These are phyloP conservation scores for Exophiala calicioides DNA, from an alignment of 2,329 filamentous ascomycete species.

Conservation along the genomic window DNA sequence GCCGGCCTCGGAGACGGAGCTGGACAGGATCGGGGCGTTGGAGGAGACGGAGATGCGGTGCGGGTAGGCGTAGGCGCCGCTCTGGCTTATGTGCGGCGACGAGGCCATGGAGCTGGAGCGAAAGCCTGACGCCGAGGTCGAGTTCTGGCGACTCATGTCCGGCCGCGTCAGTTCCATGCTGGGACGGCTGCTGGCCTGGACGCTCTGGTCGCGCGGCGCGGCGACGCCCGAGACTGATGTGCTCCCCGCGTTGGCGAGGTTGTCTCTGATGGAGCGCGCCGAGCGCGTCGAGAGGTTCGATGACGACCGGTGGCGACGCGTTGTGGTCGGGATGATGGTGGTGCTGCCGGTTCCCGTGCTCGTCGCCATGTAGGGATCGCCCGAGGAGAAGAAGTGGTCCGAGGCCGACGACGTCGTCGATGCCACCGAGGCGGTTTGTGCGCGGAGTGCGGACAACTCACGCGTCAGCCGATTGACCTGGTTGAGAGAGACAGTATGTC, in stretches of 20 bases:
- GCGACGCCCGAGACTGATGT: constrained; percentile 45
- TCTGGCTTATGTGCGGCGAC: constrained; percentile 22
- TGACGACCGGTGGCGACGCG: constrained; percentile 58
- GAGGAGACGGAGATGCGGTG: constrained; percentile 27
- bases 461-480: constrained; percentile 91
- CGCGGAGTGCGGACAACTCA: constrained; percentile 80
- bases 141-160: constrained; percentile 46
- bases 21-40: constrained; percentile 3
- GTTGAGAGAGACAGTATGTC: background rate
- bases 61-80: constrained; percentile 14
- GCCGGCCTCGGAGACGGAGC: constrained; percentile 1
- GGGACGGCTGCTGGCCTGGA: constrained; percentile 24
- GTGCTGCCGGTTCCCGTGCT: constrained; percentile 46
- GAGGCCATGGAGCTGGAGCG: constrained; percentile 20
- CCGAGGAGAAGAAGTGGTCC: constrained; percentile 45
- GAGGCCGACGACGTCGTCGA: constrained; percentile 62
- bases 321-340: constrained; percentile 55
- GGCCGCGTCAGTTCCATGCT: constrained; percentile 29
- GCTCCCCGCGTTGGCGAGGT: constrained; percentile 24
- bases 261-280: constrained; percentile 33
- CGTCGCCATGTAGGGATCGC: constrained; percentile 37
- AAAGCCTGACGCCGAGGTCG: constrained; percentile 40
- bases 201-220: constrained; percentile 42
- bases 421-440: constrained; percentile 63
- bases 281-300: constrained; percentile 54